A percentile compares a stretch with the other conserved stretches of the same genome.
Conservation (phyloP, 495 filamentous ascomycete species). For the Trichoderma virens region DNA sequence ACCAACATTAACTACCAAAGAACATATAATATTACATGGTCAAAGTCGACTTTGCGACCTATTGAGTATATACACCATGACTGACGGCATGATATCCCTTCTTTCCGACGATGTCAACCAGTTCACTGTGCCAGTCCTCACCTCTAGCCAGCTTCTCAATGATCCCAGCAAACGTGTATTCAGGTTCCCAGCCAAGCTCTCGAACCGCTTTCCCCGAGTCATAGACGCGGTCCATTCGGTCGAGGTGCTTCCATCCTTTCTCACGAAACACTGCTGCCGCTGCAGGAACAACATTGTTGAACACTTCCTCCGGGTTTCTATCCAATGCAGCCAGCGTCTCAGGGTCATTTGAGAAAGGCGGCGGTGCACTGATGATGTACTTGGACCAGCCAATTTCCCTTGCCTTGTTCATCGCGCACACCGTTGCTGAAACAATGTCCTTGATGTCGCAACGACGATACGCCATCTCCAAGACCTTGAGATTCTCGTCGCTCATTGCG, state of each 20-base stretch:
- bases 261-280: conserved; percentile 14
- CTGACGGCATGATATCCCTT: conserved; percentile 22
- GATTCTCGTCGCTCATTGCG: conserved; percentile 18
- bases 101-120: conserved; percentile 20
- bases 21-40: background rate
- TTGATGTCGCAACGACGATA: conserved; percentile 23
- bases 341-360: conserved; percentile 13
- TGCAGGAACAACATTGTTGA: conserved; percentile 9
- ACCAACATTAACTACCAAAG: too few species aligned
- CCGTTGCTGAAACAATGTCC: conserved; percentile 21
- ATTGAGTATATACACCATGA: conserved; percentile 23
- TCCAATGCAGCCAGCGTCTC: conserved; percentile 13
- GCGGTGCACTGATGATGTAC: conserved; percentile 22
- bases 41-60: background rate
- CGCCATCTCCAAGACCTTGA: conserved; percentile 26
- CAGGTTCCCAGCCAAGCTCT: conserved; percentile 21
- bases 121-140: conserved; percentile 22
- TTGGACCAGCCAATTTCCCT: conserved; percentile 12
- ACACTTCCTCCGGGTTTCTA: conserved; percentile 11
- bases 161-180: conserved; percentile 21
- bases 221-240: conserved; percentile 24
- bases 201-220: conserved; percentile 19
- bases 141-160: conserved; percentile 18
- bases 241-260: conserved; percentile 20
- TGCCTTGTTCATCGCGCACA: conserved; percentile 17